Base-by-base conservation (phyloP, 2,329 filamentous ascomycete species). In the Lasiodiplodia gonubiensis region DNA sequence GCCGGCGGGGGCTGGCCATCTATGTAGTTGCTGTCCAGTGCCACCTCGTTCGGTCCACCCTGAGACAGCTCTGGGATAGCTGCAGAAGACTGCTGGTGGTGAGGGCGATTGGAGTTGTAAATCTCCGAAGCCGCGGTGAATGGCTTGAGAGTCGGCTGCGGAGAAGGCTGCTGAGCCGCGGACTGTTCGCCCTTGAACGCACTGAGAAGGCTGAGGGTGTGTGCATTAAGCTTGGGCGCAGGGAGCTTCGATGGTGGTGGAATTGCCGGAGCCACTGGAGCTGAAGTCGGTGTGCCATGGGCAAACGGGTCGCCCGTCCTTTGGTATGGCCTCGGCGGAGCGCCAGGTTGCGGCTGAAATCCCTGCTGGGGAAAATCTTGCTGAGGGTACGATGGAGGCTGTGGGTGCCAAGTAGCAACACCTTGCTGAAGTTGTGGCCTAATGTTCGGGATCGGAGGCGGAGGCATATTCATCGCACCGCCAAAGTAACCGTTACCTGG, bases 191-290 rank as follows among this genome's bases (percentile, higher is more conserved):
- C 73, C 68, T 84, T 89, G 79, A 90, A 89, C 1, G 85, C 82
- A 71, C 85, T 86, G 59, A 90, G 77, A 39, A 90, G 75, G n/a
- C 82, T 82, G 68, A 86, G 79, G 1, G 86, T 82, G 74, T 90
- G 87, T 14, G 82, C 82, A 42, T 81, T 88, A 37, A 89, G 81
- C 69, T 84, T 86, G 7, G 86, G 86, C 48, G 84, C 81, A 18
- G 88, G 87, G 27, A 90, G 74, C 63, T 86, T 85, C 71, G 87
- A 76, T 5, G 87, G 85, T 39, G 85, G 82, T 1, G 87, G 88
- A 35, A 85, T 81, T 42, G 78, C 76, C 49, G 82, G 80, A n/a
- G 80, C 79, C 67, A 80, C 79, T 61, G 73, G 77, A 64, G 68
- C 77, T 18, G 42, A 51, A 11, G 59, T 51, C 18, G 42, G 42